Conservation (phyloP, 2,329 filamentous ascomycete species). For the Beauveria varroae region DNA sequence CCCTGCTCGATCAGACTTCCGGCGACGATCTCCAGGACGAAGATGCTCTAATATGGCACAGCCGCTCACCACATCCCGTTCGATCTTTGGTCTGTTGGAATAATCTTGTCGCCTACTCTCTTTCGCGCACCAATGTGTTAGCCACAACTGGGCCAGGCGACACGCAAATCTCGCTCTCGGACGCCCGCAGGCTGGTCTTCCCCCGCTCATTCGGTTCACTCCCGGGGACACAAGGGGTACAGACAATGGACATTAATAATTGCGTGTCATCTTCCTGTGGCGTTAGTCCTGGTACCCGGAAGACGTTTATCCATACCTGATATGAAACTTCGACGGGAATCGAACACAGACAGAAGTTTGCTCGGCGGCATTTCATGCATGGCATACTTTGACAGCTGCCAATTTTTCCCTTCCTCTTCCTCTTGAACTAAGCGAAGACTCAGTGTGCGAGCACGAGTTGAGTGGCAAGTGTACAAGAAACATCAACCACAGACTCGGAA, state of each 20-base stretch:
- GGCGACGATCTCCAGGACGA: neutral
- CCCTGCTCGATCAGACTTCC: neutral
- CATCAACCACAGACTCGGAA: too few species aligned
- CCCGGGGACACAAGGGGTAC: neutral
- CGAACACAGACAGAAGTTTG: too few species aligned
- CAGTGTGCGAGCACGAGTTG: too few species aligned
- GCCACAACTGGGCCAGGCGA: constrained; percentile 9
- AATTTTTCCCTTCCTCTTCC: too few species aligned
- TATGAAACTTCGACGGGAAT: neutral
- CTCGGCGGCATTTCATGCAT: too few species aligned
- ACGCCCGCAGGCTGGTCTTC: neutral
- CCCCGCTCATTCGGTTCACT: neutral
- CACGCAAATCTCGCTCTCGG: neutral
- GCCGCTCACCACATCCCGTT: neutral
- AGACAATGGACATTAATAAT: neutral
- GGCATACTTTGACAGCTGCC: too few species aligned
- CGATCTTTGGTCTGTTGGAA: neutral
- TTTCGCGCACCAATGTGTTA: neutral
- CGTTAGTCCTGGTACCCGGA: neutral
- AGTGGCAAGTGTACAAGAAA: too few species aligned
- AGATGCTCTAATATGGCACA: neutral
- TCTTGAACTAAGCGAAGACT: too few species aligned
- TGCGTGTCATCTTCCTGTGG: neutral
- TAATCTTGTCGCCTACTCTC: neutral
- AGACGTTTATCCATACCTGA: neutral